Evolutionary conservation across 202 grass and related monocot species (phyloP).

Genomic region (Setaria italica): DNA sequence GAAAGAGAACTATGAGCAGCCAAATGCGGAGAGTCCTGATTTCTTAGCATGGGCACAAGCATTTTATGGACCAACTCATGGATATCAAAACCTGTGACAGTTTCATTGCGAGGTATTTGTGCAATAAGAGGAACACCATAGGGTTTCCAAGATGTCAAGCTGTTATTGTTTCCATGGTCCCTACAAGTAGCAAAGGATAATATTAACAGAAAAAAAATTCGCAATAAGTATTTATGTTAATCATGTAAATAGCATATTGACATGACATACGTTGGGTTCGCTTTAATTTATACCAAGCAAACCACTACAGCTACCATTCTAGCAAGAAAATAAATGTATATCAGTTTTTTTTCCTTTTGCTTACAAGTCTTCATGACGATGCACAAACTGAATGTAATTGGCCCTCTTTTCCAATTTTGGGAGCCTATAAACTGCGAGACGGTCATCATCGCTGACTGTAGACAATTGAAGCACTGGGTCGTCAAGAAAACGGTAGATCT

Average conservation of each 20-base stretch:
- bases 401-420: slow-evolving; percentile 76
- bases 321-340: slow-evolving; percentile 27
- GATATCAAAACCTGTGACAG: slow-evolving; percentile 66
- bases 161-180: slow-evolving; percentile 70
- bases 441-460: slow-evolving; percentile 91
- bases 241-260: slow-evolving; percentile 48
- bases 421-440: slow-evolving; percentile 85
- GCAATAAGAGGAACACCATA: slow-evolving; percentile 89
- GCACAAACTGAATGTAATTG: slow-evolving; percentile 92
- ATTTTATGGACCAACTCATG: slow-evolving; percentile 70
- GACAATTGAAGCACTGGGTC: slow-evolving; percentile 86
- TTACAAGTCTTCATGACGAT: slow-evolving; percentile 88
- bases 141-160: slow-evolving; percentile 63
- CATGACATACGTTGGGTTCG: slow-evolving; percentile 9
- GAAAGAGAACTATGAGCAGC: slow-evolving; percentile 59
- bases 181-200: slow-evolving; percentile 55
- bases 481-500: slow-evolving; percentile 80
- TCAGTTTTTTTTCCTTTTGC: slow-evolving; percentile 29
- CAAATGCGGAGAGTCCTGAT: slow-evolving; percentile 52
- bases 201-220: slow-evolving; percentile 33
- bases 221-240: slow-evolving; percentile 25
- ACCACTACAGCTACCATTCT: slow-evolving; percentile 17
- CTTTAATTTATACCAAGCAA: slow-evolving; percentile 17
- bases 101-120: slow-evolving; percentile 76
- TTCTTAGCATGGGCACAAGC: slow-evolving; percentile 70